Evolutionary conservation across 768 basidiomycete species (phyloP).

Genomic region (Hysterangium stoloniferum): DNA sequence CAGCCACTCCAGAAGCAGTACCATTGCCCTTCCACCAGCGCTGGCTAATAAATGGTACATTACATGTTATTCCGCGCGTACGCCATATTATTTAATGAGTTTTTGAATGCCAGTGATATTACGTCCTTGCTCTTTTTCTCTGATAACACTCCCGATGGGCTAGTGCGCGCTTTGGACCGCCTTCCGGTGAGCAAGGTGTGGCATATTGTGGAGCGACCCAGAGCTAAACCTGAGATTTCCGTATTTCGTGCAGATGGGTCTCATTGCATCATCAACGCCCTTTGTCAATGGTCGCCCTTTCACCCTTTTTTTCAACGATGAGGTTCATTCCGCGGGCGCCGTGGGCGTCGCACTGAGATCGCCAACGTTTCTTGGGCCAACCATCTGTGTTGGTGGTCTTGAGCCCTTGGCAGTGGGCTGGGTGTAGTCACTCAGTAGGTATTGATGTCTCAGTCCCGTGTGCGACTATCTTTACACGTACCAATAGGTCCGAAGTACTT

Average conservation of each 20-base stretch:
- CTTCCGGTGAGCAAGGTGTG: slow-evolving; percentile 44
- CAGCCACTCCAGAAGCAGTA: neutral
- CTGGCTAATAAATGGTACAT: neutral
- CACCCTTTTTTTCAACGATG: slow-evolving; percentile 54
- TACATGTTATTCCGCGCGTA: neutral
- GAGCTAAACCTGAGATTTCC: neutral
- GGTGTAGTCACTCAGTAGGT: no score
- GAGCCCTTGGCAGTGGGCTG: no score
- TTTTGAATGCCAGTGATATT: slow-evolving; percentile 13
- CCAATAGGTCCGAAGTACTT: slow-evolving; percentile 56
- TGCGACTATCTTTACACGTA: no score
- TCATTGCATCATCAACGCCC: slow-evolving; percentile 67
- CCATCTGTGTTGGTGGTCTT: slow-evolving; percentile 33
- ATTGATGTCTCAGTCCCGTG: no score
- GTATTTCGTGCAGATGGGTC: slow-evolving; percentile 53
- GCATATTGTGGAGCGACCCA: neutral
- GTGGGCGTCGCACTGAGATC: slow-evolving; percentile 51
- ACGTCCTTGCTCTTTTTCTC: slow-evolving; percentile 44
- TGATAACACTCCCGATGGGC: slow-evolving; percentile 49
- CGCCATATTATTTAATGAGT: neutral
- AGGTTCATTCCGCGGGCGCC: slow-evolving; percentile 55
- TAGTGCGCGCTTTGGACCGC: slow-evolving; percentile 29
- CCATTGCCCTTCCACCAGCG: neutral
- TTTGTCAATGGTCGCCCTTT: slow-evolving; percentile 71
- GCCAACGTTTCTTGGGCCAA: slow-evolving; percentile 13